Conservation (phyloP, 495 filamentous ascomycete species). For the Aspergillus leporis region DNA sequence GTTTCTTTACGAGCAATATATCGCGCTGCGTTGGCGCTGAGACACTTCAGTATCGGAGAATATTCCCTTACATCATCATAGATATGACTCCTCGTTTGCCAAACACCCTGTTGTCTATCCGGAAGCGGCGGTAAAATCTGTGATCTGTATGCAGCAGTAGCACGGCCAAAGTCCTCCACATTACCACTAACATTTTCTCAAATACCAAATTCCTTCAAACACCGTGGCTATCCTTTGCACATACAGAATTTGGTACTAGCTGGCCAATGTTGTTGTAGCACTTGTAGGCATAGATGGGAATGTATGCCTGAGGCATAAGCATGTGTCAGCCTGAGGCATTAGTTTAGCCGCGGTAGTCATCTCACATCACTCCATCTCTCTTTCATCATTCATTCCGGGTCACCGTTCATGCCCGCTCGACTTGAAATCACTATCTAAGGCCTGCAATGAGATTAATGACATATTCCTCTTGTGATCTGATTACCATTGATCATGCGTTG, state of each 20-base stretch:
- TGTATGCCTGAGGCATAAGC: neutral
- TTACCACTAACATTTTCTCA: neutral
- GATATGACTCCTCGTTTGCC: neutral
- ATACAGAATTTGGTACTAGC: too few species aligned
- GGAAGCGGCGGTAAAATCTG: neutral
- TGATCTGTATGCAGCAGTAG: neutral
- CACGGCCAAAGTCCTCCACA: neutral
- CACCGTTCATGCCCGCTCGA: slow-evolving; percentile 1
- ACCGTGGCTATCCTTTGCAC: too few species aligned
- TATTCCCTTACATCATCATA: neutral
- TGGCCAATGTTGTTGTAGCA: too few species aligned
- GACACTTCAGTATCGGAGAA: too few species aligned
- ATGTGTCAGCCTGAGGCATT: neutral
- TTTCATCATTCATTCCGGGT: neutral
- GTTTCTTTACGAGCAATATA: too few species aligned
- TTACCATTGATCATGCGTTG: slow-evolving; percentile 18
- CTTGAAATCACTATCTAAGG: neutral
- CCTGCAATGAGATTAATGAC: slow-evolving; percentile 5
- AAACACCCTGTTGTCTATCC: neutral
- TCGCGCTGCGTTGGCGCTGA: too few species aligned
- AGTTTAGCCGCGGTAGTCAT: neutral
- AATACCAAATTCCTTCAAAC: too few species aligned
- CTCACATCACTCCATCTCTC: neutral
- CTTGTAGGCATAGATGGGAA: neutral
- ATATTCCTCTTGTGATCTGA: slow-evolving; percentile 7